A percentile compares a stretch with the other conserved stretches of the same genome.
These are phyloP conservation scores for Chloranthus sessilifolius DNA, from an alignment of 164 flowering plant genomes.

Conservation along the genomic window DNA sequence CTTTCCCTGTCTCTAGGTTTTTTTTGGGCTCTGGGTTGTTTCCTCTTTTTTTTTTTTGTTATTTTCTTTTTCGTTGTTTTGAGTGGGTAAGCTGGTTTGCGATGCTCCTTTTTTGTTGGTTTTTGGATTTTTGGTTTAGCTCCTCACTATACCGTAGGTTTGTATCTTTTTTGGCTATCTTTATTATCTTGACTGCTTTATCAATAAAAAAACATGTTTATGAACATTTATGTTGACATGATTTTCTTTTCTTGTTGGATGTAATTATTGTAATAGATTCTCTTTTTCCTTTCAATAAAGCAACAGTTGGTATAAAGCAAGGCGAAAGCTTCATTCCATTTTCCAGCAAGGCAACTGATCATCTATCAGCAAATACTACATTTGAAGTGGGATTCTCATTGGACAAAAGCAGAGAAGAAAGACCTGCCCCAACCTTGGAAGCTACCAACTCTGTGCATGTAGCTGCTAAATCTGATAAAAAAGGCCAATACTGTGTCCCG, in stretches of 20 bases:
- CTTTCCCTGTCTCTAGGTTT: too few species aligned
- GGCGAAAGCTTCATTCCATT: conserved; percentile 21
- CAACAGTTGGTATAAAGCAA: conserved; percentile 26
- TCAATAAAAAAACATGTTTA: conserved; percentile 2
- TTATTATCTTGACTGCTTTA: too few species aligned
- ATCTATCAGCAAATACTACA: conserved; percentile 9
- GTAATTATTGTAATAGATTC: conserved; percentile 3
- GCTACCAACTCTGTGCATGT: conserved; percentile 15
- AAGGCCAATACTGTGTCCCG: conserved; percentile 14
- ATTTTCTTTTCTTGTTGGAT: conserved; percentile 5
- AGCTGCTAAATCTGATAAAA: conserved; percentile 11
- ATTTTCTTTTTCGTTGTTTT: too few species aligned
- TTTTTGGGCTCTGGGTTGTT: too few species aligned
- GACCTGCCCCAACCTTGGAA: conserved; percentile 17
- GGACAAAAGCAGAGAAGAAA: conserved; percentile 29
- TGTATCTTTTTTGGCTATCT: not conserved
- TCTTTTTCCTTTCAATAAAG: conserved; percentile 22
- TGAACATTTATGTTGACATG: not conserved
- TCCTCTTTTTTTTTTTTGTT: too few species aligned
- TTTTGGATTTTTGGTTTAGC: too few species aligned
- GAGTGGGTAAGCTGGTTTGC: too few species aligned
- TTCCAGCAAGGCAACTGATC: conserved; percentile 23
- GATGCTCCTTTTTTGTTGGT: too few species aligned
- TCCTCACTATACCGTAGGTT: too few species aligned
- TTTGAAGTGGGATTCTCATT: conserved; percentile 22